Percentiles rank a stretch among this genome's conserved stretches.
Conservation (phyloP, 2,329 filamentous ascomycete species). For the Neonectria sp. region DNA sequence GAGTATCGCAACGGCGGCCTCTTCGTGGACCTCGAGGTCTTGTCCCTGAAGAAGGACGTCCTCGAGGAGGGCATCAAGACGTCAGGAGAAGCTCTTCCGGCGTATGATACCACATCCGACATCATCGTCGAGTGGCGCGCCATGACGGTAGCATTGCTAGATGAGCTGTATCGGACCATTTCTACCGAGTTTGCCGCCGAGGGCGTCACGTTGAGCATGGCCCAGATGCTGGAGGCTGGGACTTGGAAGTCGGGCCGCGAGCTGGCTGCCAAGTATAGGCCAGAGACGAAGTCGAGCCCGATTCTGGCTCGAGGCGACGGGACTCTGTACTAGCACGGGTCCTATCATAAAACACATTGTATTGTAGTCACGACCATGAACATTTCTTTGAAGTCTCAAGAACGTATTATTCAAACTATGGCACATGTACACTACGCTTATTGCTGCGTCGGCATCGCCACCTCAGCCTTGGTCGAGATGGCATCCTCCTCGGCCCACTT, state of each 20-base stretch:
- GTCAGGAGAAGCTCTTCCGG: conserved; percentile 61
- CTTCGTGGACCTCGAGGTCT: conserved; percentile 72
- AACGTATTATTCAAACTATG: not conserved
- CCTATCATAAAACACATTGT: not conserved
- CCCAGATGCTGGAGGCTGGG: conserved; percentile 68
- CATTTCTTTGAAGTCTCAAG: not conserved
- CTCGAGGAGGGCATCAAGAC: conserved; percentile 59
- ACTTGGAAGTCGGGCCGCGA: conserved; percentile 80
- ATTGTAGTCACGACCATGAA: not conserved
- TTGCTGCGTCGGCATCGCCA: conserved; percentile 28
- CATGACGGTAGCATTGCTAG: conserved; percentile 70
- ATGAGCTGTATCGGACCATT: conserved; percentile 63
- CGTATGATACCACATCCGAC: conserved; percentile 69
- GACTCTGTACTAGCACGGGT: conserved; percentile 76
- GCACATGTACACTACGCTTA: not conserved
- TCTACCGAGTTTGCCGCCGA: conserved; percentile 50
- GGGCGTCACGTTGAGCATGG: conserved; percentile 56
- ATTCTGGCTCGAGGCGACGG: conserved; percentile 88
- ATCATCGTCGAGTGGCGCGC: conserved; percentile 74
- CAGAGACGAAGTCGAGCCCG: conserved; percentile 85
- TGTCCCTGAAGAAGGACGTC: conserved; percentile 65
- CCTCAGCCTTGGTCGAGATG: conserved; percentile 25
- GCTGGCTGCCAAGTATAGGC: conserved; percentile 82
- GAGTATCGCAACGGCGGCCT: conserved; percentile 82
- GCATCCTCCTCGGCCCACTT: conserved; percentile 30